Conservation (phyloP, 495 filamentous ascomycete species). For the Penicillium canescens region DNA sequence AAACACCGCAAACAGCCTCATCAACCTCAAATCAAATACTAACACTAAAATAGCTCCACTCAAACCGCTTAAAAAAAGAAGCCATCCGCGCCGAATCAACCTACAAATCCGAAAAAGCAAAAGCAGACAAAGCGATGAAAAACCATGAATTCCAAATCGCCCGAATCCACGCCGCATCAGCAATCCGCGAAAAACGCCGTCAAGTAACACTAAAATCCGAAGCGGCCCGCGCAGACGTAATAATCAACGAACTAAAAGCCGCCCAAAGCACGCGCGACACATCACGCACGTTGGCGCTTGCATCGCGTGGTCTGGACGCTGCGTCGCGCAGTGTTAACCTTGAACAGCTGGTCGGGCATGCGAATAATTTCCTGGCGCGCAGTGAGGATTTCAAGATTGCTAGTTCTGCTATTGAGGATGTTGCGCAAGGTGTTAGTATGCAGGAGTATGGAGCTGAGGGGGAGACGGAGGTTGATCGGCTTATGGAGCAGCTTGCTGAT, state of each 20-base stretch:
- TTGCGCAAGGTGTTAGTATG: slow-evolving; percentile 46
- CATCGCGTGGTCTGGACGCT: slow-evolving; percentile 44
- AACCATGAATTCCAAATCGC: slow-evolving; percentile 52
- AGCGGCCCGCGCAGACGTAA: slow-evolving; percentile 49
- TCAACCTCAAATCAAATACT: background rate
- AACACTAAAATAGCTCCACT: slow-evolving; percentile 36
- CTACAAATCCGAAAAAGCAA: slow-evolving; percentile 49
- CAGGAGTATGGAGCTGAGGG: slow-evolving; percentile 51
- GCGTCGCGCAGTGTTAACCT: slow-evolving; percentile 48
- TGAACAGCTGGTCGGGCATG: slow-evolving; percentile 43
- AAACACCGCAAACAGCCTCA: background rate
- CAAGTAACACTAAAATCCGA: slow-evolving; percentile 47
- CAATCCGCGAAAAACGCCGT: slow-evolving; percentile 48
- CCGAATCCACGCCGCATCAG: slow-evolving; percentile 48
- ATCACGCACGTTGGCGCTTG: slow-evolving; percentile 44
- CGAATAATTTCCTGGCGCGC: slow-evolving; percentile 48
- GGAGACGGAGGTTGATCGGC: slow-evolving; percentile 44
- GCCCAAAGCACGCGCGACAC: slow-evolving; percentile 50
- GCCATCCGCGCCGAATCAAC: slow-evolving; percentile 45
- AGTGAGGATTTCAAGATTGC: slow-evolving; percentile 52
- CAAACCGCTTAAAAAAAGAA: slow-evolving; percentile 50
- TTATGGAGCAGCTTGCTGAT: slow-evolving; percentile 52
- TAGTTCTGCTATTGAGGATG: slow-evolving; percentile 46
- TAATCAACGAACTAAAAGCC: slow-evolving; percentile 52
- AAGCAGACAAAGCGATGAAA: slow-evolving; percentile 52